Evolutionary conservation across 305 asterid genomes (phyloP), one percentile per base, ranked within the genome.

Genomic region (Fraxinus baroniana): DNA sequence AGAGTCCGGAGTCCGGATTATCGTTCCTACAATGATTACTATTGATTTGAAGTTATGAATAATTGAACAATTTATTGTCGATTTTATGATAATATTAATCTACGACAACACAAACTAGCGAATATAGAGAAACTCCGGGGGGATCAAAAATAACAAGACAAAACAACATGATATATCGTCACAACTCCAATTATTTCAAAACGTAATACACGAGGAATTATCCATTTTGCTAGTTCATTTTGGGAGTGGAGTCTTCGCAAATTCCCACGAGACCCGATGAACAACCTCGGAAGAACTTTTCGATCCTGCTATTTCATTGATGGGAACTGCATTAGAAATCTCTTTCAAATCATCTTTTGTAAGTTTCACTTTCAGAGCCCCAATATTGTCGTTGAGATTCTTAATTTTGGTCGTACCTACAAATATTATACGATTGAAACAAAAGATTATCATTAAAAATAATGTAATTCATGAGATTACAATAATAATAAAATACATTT

Each of bases 331-430:
- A 52, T 85, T 88, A 7, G 64, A 66, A 15, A 89, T 55, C 84
- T 87, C 89, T 79, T 84, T 79, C 55, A 44, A 12, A 44, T 44
- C n/a, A 44, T 13, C 5, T 44, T 44, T 44, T 44, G 55, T 44
- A 13, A 44, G 55, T 12, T 44, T 44, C 5, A 44, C 55, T 44
- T 44, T 44, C 55, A 44, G 1, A 44, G 55, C 55, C n/a, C 1
- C 55, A 44, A 44, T 44, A 44, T 44, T 44, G 1, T 44, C n/a
- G 1, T 44, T 15, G 5, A 44, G n/a, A 44, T 44, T 44, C n/a
- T 44, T 44, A 44, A 44, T 44, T 13, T 44, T 44, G 55, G 92
- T 89, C 10, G 94, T 88, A 70, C 96, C 95, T 92, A 86, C 70
- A 76, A 66, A 71, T 7, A 74, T 52, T 62, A 80, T 44, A 12